These are phyloP conservation scores for Wickerhamomyces silvicola DNA, from an alignment of 805 yeast genomes.

Conservation along the genomic window DNA sequence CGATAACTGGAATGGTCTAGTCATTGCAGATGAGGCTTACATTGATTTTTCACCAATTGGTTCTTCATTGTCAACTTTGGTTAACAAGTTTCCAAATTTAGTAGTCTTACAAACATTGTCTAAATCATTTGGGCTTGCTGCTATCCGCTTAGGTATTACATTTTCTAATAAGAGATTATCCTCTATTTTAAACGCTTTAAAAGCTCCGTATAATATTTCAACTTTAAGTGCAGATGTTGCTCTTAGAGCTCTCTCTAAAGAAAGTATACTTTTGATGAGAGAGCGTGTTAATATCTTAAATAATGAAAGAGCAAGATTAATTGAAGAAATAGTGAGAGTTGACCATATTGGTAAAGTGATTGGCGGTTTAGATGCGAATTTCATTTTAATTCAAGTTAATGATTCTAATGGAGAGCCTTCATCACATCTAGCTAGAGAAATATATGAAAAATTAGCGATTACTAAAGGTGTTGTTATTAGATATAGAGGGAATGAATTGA, in stretches of 20 bases:
- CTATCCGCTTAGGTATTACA: constrained; percentile 83
- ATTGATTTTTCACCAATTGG: constrained; percentile 73
- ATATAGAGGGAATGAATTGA: constrained; percentile 84
- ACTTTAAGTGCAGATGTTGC: constrained; percentile 75
- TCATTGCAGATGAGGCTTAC: constrained; percentile 93
- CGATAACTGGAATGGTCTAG: constrained; percentile 61
- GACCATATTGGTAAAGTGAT: constrained; percentile 65
- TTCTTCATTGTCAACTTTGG: constrained; percentile 70
- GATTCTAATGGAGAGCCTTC: constrained; percentile 58
- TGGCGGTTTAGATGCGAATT: constrained; percentile 86
- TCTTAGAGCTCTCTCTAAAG: constrained; percentile 55
- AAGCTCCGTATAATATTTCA: constrained; percentile 93
- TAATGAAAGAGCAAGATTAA: constrained; percentile 48
- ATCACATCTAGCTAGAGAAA: constrained; percentile 54
- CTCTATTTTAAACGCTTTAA: constrained; percentile 73
- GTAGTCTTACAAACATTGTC: constrained; percentile 90
- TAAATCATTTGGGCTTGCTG: constrained; percentile 94
- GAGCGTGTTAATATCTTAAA: constrained; percentile 42
- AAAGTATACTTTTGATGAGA: constrained; percentile 57
- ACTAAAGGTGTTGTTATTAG: constrained; percentile 77
- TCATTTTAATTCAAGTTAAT: constrained; percentile 67
- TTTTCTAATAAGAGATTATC: constrained; percentile 59
- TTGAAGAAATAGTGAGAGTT: constrained; percentile 46
- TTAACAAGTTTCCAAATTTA: constrained; percentile 72
- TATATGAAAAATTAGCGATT: constrained; percentile 68